These are phyloP conservation scores for Fusarium nematophilum DNA, from an alignment of 2,329 filamentous ascomycete genomes.

Conservation along the genomic window DNA sequence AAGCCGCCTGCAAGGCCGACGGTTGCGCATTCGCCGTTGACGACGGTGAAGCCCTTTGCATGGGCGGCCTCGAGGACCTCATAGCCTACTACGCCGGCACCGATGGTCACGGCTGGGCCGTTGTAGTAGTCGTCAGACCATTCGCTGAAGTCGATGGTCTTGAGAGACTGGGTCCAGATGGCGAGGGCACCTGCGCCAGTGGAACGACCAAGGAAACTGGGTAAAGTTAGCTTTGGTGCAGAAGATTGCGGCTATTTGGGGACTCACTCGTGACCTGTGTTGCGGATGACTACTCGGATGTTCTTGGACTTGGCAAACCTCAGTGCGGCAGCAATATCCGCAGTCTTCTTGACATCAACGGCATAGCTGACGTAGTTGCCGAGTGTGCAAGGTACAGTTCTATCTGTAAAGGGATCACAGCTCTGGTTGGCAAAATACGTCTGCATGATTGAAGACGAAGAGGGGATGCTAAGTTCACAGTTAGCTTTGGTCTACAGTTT, in stretches of 20 bases:
- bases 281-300: constrained; percentile 60
- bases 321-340: constrained; percentile 47
- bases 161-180: constrained; percentile 56
- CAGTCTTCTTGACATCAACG: constrained; percentile 46
- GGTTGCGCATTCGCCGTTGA: constrained; percentile 65
- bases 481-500: not conserved
- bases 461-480: constrained; percentile 27
- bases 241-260: not conserved
- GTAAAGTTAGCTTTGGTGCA: not conserved
- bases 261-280: constrained; percentile 65
- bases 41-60: constrained; percentile 59
- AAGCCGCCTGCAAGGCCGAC: constrained; percentile 72
- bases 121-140: constrained; percentile 57
- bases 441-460: constrained; percentile 47
- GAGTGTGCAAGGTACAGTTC: constrained; percentile 51
- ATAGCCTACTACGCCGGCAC: constrained; percentile 63
- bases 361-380: constrained; percentile 58
- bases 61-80: constrained; percentile 61
- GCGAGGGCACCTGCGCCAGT: constrained; percentile 61
- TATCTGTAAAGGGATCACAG: constrained; percentile 51
- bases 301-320: constrained; percentile 48
- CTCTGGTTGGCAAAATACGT: constrained; percentile 53
- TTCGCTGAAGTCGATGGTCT: constrained; percentile 52
- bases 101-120: constrained; percentile 64
- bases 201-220: constrained; percentile 60